These are phyloP conservation scores for Teratosphaeria nubilosa DNA, from an alignment of 2,329 filamentous ascomycete genomes.

Conservation along the genomic window DNA sequence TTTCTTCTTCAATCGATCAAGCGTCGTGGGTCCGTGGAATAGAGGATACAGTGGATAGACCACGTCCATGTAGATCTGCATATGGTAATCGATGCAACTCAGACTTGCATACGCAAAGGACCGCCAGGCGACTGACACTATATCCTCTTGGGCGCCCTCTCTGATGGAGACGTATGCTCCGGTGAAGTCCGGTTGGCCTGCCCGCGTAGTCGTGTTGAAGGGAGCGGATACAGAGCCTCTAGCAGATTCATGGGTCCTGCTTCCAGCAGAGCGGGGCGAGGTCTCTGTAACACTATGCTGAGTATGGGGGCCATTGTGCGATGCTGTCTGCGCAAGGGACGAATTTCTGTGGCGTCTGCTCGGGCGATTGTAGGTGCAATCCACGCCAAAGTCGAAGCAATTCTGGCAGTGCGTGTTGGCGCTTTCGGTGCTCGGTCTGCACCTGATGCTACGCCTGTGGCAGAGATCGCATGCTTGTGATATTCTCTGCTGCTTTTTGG, in stretches of 20 bases:
- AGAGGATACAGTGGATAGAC: conserved; percentile 46
- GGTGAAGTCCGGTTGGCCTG: conserved; percentile 9
- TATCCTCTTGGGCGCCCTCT: conserved; percentile 16
- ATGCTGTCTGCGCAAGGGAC: conserved; percentile 7
- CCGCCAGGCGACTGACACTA: conserved; percentile 28
- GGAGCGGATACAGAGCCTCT: not conserved
- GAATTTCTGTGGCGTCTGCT: conserved; percentile 27
- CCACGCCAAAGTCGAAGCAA: conserved; percentile 39
- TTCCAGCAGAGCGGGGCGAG: not conserved
- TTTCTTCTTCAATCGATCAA: conserved; percentile 29
- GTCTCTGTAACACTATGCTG: conserved; percentile 7
- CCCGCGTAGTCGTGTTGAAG: not conserved
- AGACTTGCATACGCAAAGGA: conserved; percentile 33
- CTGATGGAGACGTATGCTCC: conserved; percentile 13
- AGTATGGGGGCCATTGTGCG: conserved; percentile 15
- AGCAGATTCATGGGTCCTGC: not conserved
- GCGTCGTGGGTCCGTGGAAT: conserved; percentile 40
- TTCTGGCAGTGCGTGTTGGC: conserved; percentile 36
- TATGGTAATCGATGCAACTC: conserved; percentile 28
- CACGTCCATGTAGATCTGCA: conserved; percentile 43
- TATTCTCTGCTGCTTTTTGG: conserved; percentile 27
- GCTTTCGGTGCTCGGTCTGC: conserved; percentile 29
- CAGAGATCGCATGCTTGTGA: conserved; percentile 39
- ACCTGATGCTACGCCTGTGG: conserved; percentile 39
- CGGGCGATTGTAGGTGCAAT: conserved; percentile 40